Base-by-base conservation (phyloP, 495 filamentous ascomycete genomes). In the Zalerion maritima region DNA sequence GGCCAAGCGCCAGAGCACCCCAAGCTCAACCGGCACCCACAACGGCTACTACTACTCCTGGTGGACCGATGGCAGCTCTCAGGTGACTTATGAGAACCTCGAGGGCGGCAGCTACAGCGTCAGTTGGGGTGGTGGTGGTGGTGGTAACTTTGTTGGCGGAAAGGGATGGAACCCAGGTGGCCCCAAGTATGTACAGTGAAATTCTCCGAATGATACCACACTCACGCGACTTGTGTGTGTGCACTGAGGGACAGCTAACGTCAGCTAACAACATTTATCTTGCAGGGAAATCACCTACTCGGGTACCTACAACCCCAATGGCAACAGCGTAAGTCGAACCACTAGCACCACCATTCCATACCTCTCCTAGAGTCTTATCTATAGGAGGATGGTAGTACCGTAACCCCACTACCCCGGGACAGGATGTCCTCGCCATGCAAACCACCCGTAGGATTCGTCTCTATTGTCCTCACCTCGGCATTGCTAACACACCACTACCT, bases 21-120 rank as follows among this genome's bases (percentile, higher is more conserved):
- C 51, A 18, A 54, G 48, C 24, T 43, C 51, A 22, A 70, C 67
- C 8, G 67, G 72, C 27, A 65, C 52, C 10, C 55, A 63, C 50
- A 64, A 68, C 35, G 68, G 67, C 32, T 75, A 56, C 50, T 75
- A 70, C 52, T 77, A 66, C 43, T 67, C 60, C 15, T 75, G 68
- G 58, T 75, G 68, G 67, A 73, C 68, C 25, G 65, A 76, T 23
- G 64, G 64, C 3, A 56, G 50, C 23, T 58, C 53, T 5, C 47
- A 46, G 34, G 60, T 74, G 4, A 54, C 46, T 21, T 77, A 73
- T 47, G 68, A 58, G 46, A 74, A 74, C 40, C 62, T 60, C 22
- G 40, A 50, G 12, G 58, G 44, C 13, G 70, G 71, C n/a, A 44
- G 54, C 29, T 77, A 75, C 54, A 58, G 47, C 32, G 55, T 68